Evolutionary conservation across 176 grass and related monocot genomes (phyloP), one percentile per base, ranked within the genome.

Genomic region (Secale cereale): DNA sequence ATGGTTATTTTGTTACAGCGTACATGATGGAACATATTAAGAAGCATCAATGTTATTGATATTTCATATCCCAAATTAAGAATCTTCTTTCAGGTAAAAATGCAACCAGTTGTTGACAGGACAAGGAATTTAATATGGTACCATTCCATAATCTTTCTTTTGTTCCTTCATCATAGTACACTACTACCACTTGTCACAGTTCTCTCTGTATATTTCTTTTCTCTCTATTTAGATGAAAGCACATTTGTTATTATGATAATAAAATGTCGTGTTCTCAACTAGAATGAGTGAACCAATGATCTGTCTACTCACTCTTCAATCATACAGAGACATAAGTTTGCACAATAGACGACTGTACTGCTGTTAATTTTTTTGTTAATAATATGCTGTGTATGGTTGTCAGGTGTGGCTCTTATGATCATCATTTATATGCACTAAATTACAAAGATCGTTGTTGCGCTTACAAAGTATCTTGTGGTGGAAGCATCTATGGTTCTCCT

Each of bases 401-500:
- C 86, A 98, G 95, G 95, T 98, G 95, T 85, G 93, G 95, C 66
- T 98, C 95, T 10, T 92, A 98, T 56, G 95, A 98, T 40, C 87
- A 95, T 83, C 76, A 84, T 86, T 76, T 98, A 39, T 98, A 95
- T 69, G 95, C 95, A 20, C 87, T 98, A 65, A 91, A 93, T 88
- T 94, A 91, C 77, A 90, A 95, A 85, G 82, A 93, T 37, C 82
- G 39, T 80, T 80, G 80, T 61, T 98, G 91, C 15, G 10, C 81
- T 70, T 95, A 93, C 64, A 93, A 90, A 95, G 43, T 95, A 81
- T 92, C 81, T 74, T 98, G 95, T 87, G 95, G 95, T 81, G 95
- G 95, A 81, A 98, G 95, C 83, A 92, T 98, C 81, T 98, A 93
- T 92, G 91, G 92, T 85, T 98, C 95, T 50, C 95, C 95, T 72